A percentile compares a stretch with the other conserved stretches of the same genome.
Conservation (phyloP, 179 eudicot species). For the Carnegiea gigantea region DNA sequence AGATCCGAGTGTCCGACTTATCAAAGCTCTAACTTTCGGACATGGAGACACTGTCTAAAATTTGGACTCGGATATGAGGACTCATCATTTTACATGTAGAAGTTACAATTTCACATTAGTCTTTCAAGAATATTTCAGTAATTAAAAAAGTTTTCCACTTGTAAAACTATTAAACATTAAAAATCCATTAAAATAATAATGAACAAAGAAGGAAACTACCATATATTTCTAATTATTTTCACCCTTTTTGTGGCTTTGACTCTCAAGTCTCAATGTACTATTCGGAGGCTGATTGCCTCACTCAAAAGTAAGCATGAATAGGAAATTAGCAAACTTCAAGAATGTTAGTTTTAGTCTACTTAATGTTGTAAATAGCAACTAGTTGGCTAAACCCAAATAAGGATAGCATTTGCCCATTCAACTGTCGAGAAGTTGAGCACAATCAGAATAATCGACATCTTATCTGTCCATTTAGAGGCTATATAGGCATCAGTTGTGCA, state of each 20-base stretch:
- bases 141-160: too few relatives aligned
- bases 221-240: too few relatives aligned
- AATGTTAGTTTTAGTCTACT: neutral
- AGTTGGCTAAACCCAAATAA: neutral
- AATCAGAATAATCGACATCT: conserved; percentile 9
- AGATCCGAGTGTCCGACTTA: too few relatives aligned
- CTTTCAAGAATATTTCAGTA: too few relatives aligned
- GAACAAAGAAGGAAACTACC: too few relatives aligned
- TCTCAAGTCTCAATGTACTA: neutral
- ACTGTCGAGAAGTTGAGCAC: conserved; percentile 13
- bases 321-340: neutral
- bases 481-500: neutral
- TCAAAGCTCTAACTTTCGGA: too few relatives aligned
- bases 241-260: conserved; percentile 8
- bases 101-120: too few relatives aligned
- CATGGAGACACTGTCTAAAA: too few relatives aligned
- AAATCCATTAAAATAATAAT: too few relatives aligned
- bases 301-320: neutral
- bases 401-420: conserved; percentile 22
- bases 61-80: too few relatives aligned
- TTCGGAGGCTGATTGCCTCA: neutral
- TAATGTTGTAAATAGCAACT: conserved; percentile 2
- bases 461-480: conserved; percentile 6
- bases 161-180: too few relatives aligned
- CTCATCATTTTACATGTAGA: too few relatives aligned